Percentiles rank a stretch among this genome's conserved stretches.
phyloP scores from a whole-genome alignment of 2,329 filamentous ascomycete genomes.

The Cytospora leucostoma region DNA sequence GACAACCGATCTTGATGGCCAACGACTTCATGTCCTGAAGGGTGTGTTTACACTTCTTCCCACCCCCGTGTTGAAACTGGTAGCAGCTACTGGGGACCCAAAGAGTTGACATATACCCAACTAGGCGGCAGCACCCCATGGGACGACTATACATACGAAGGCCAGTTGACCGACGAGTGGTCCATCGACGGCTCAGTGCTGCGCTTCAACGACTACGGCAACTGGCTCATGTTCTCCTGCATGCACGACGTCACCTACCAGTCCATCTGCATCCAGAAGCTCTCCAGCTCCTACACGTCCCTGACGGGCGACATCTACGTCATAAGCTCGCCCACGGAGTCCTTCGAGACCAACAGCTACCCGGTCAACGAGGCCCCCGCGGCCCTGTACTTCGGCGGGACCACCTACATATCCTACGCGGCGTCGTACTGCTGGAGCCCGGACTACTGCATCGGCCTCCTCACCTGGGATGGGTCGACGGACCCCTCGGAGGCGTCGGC shows the following conservation, averaged over 20 bases:
- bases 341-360: constrained; percentile 51
- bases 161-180: constrained; percentile 50
- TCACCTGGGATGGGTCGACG: constrained; percentile 53
- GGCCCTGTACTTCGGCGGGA: constrained; percentile 54
- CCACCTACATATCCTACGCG: constrained; percentile 55
- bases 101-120: background rate
- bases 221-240: constrained; percentile 59
- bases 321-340: constrained; percentile 51
- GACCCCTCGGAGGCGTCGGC: constrained; percentile 46
- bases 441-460: constrained; percentile 54
- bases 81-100: background rate
- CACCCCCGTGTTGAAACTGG: background rate
- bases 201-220: constrained; percentile 46
- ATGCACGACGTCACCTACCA: constrained; percentile 45
- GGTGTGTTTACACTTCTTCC: constrained; percentile 37
- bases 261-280: constrained; percentile 42
- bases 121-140: constrained; percentile 53
- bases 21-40: constrained; percentile 54
- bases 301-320: constrained; percentile 48
- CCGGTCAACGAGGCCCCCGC: constrained; percentile 59
- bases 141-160: constrained; percentile 52
- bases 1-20: constrained; percentile 47
- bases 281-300: constrained; percentile 43
- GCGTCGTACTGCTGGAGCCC: constrained; percentile 59
- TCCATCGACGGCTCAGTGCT: constrained; percentile 57